Conservation (phyloP, 345 rosid genomes). For the Barbarea vulgaris region DNA sequence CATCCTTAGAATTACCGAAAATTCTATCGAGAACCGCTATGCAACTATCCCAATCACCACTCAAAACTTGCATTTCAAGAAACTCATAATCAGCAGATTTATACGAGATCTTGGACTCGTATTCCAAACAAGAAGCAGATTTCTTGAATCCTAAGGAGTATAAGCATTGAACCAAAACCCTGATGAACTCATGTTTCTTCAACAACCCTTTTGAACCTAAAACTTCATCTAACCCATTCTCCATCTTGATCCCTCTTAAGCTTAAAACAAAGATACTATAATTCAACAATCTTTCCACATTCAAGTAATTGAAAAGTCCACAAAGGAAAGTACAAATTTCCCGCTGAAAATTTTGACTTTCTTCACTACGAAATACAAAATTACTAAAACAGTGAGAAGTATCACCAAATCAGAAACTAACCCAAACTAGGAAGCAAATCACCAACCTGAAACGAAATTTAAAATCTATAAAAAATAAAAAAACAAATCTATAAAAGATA, state of each 20-base stretch:
- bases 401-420: constrained; percentile 15
- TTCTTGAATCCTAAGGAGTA: constrained; percentile 69
- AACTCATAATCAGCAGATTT: constrained; percentile 51
- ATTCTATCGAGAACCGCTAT: constrained; percentile 47
- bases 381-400: not conserved
- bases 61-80: constrained; percentile 62
- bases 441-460: constrained; percentile 7
- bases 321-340: constrained; percentile 24
- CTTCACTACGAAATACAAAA: not conserved
- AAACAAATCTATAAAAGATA: not conserved
- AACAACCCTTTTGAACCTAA: constrained; percentile 69
- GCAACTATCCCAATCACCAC: constrained; percentile 74
- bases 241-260: constrained; percentile 45
- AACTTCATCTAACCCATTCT: constrained; percentile 40
- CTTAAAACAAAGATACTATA: constrained; percentile 1
- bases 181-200: constrained; percentile 62
- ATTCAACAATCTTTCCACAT: constrained; percentile 25
- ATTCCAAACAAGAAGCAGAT: constrained; percentile 71
- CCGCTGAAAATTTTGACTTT: constrained; percentile 36
- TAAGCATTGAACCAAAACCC: constrained; percentile 71
- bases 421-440: constrained; percentile 11
- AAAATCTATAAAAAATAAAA: not conserved
- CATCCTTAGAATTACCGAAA: constrained; percentile 47
- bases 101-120: constrained; percentile 58
- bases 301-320: constrained; percentile 25